phyloP scores from a whole-genome alignment of 2,329 filamentous ascomycete genomes.

The Xylaria arbuscula region DNA sequence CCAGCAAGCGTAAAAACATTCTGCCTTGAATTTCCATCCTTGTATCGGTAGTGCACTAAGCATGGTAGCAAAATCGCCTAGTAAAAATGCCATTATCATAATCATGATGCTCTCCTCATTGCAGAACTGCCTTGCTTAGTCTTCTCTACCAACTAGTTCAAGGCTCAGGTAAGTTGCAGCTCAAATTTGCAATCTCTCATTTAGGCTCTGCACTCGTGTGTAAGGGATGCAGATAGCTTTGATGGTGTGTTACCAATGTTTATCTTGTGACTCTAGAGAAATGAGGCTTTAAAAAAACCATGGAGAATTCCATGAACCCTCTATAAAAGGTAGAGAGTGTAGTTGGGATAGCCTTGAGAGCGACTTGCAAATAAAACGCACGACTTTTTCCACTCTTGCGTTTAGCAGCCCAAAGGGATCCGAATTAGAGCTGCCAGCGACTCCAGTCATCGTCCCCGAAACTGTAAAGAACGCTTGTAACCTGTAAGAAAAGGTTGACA shows the following conservation, averaged over 20 bases:
- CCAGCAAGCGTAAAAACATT: conserved; percentile 3
- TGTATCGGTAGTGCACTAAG: conserved; percentile 6
- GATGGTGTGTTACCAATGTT: neutral
- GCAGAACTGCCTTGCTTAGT: conserved; percentile 9
- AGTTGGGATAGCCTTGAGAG: neutral
- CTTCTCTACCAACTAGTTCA: neutral
- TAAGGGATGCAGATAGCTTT: conserved; percentile 11
- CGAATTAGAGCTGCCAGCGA: neutral
- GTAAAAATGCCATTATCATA: conserved; percentile 24
- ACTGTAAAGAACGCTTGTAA: neutral
- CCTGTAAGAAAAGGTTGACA: conserved; percentile 5
- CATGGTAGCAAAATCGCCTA: conserved; percentile 3
- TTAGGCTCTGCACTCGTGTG: conserved; percentile 10
- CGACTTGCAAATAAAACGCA: conserved; percentile 4
- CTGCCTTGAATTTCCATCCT: neutral
- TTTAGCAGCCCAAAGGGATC: no score
- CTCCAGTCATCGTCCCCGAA: neutral
- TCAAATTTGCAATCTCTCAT: conserved; percentile 15
- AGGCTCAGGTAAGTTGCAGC: neutral
- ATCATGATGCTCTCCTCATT: conserved; percentile 9
- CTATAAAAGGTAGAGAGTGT: conserved; percentile 3
- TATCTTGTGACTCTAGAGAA: neutral
- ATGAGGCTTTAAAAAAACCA: neutral
- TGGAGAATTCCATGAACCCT: conserved; percentile 1
- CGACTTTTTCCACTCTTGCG: neutral